A percentile compares a stretch with the other conserved stretches of the same genome.
These are phyloP conservation scores for Beauveria sp. DNA, from an alignment of 2,329 filamentous ascomycete species.

Conservation along the genomic window DNA sequence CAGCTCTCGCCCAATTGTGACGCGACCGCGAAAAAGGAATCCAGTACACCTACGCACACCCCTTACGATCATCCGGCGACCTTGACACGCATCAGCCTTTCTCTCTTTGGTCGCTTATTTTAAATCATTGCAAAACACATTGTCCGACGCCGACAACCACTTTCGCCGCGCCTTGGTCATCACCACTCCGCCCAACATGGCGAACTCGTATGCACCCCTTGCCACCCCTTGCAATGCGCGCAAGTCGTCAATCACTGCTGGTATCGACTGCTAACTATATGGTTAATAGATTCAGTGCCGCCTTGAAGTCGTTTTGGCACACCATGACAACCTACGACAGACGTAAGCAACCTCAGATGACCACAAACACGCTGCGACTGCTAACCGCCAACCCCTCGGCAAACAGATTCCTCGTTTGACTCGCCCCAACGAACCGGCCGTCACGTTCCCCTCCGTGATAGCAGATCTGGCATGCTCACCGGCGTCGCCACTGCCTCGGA, in stretches of 20 bases:
- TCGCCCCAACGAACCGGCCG: slow-evolving; percentile 86
- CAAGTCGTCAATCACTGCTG: not conserved
- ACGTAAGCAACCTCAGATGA: slow-evolving; percentile 38
- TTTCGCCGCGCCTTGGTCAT: not conserved
- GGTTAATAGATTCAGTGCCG: slow-evolving; percentile 50
- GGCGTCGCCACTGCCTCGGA: slow-evolving; percentile 85
- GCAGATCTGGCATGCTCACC: slow-evolving; percentile 72
- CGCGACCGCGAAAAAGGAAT: slow-evolving; percentile 11
- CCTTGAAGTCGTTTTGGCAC: slow-evolving; percentile 93
- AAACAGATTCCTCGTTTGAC: slow-evolving; percentile 79
- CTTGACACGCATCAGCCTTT: not conserved
- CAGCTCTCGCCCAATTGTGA: not conserved
- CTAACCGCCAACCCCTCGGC: slow-evolving; percentile 17
- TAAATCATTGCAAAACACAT: not conserved
- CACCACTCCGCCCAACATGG: slow-evolving; percentile 5
- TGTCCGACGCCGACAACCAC: no score
- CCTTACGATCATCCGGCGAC: not conserved
- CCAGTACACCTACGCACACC: not conserved
- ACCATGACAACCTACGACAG: slow-evolving; percentile 68
- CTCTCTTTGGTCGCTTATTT: not conserved
- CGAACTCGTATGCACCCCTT: slow-evolving; percentile 9
- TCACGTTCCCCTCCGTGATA: slow-evolving; percentile 81
- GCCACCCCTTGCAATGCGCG: not conserved
- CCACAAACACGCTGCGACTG: not conserved
- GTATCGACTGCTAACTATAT: slow-evolving; percentile 9